Percentiles rank a stretch among this genome's conserved stretches.
These are phyloP conservation scores for Aureobasidium sp. DNA, from an alignment of 2,329 filamentous ascomycete species.

Conservation along the genomic window DNA sequence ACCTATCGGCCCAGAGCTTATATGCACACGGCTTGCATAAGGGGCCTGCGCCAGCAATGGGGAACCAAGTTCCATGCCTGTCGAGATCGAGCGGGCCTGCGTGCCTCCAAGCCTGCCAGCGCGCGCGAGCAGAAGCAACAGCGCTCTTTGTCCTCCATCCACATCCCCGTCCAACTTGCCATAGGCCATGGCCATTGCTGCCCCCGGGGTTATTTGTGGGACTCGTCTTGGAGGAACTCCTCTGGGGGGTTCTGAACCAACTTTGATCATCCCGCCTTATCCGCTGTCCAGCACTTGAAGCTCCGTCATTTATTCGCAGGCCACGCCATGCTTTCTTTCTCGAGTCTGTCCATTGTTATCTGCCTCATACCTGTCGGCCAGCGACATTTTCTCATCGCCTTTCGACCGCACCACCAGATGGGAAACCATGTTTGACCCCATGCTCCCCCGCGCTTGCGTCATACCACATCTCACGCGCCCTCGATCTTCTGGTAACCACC, in stretches of 20 bases:
- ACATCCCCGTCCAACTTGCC: neutral
- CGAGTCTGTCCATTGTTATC: neutral
- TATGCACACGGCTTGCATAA: conserved; percentile 7
- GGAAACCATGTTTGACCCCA: neutral
- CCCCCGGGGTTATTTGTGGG: neutral
- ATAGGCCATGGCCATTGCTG: neutral
- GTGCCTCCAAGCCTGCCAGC: neutral
- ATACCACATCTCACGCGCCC: conserved; percentile 4
- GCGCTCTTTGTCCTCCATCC: neutral
- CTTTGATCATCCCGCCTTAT: neutral
- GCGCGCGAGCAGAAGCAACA: neutral
- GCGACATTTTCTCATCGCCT: neutral
- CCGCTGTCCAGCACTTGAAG: neutral
- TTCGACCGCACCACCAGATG: neutral
- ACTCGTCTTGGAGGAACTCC: neutral
- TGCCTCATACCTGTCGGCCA: neutral
- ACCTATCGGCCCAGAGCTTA: neutral
- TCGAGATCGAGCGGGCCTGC: neutral
- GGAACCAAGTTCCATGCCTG: neutral
- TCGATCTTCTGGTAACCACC: neutral
- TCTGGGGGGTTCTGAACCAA: neutral
- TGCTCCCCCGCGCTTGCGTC: conserved; percentile 3
- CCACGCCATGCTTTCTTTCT: neutral
- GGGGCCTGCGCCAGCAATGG: conserved; percentile 2
- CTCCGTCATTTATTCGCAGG: neutral